These are phyloP conservation scores for Gossypium australe DNA, from an alignment of 345 rosid genomes.

Conservation along the genomic window DNA sequence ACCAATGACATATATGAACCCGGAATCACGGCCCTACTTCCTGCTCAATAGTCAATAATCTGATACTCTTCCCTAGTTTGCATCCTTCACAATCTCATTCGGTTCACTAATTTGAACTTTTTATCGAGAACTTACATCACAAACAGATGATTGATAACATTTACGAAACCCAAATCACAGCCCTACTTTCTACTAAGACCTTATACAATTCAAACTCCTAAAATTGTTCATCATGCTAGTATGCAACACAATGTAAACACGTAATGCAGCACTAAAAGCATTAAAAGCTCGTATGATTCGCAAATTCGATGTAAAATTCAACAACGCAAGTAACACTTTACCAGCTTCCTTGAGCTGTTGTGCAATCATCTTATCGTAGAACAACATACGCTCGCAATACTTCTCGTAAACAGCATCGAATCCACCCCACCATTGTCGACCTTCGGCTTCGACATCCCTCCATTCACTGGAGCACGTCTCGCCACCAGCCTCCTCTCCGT, in stretches of 20 bases:
- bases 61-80: background rate
- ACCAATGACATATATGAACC: background rate
- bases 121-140: background rate
- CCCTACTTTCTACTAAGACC: background rate
- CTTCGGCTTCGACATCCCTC: conserved; percentile 91
- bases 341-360: conserved; percentile 63
- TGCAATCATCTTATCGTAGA: conserved; percentile 66
- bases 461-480: conserved; percentile 66
- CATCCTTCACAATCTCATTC: background rate
- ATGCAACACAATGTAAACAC: no score
- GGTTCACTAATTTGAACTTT: background rate
- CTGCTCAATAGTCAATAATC: background rate
- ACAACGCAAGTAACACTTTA: conserved; percentile 27
- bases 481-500: conserved; percentile 46
- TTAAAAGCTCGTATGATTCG: no score
- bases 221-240: background rate
- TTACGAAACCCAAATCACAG: background rate
- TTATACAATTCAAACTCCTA: background rate
- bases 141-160: background rate
- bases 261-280: no score
- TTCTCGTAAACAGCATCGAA: conserved; percentile 84
- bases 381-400: conserved; percentile 84
- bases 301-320: background rate
- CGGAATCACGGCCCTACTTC: background rate
- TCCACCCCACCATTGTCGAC: conserved; percentile 94